These are phyloP conservation scores for Nakazawaea populi DNA, from an alignment of 805 yeast species.

Conservation along the genomic window DNA sequence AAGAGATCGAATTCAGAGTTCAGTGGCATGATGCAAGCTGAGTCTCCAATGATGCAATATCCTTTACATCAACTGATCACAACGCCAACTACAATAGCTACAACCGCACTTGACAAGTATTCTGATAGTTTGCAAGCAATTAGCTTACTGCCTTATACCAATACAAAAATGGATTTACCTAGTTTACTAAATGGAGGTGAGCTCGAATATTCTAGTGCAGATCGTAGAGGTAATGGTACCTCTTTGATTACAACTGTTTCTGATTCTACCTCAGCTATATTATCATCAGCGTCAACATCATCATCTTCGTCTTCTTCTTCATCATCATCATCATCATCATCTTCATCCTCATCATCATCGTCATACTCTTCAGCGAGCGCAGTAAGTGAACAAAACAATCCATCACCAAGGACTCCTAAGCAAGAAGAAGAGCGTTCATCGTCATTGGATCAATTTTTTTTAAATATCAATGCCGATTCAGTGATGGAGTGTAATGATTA, in stretches of 20 bases:
- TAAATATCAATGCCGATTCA: not conserved
- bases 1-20: conserved; percentile 7
- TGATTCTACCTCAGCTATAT: no score
- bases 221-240: not conserved
- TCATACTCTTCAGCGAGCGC: not conserved
- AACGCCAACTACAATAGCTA: not conserved
- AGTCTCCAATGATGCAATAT: not conserved
- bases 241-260: not conserved
- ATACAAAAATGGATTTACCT: conserved; percentile 6
- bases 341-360: no score
- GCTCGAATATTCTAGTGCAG: not conserved
- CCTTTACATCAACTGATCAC: not conserved
- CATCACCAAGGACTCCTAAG: conserved; percentile 2
- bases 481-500: conserved; percentile 10
- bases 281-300: no score
- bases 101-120: conserved; percentile 3
- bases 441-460: conserved; percentile 8
- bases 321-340: no score
- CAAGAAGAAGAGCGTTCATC: not conserved
- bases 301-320: no score
- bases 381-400: not conserved
- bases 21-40: conserved; percentile 1
- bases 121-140: conserved; percentile 6
- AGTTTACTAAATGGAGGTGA: conserved; percentile 5
- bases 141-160: conserved; percentile 4